Conservation (phyloP, 805 yeast species). For the Hanseniaspora osmophila region DNA sequence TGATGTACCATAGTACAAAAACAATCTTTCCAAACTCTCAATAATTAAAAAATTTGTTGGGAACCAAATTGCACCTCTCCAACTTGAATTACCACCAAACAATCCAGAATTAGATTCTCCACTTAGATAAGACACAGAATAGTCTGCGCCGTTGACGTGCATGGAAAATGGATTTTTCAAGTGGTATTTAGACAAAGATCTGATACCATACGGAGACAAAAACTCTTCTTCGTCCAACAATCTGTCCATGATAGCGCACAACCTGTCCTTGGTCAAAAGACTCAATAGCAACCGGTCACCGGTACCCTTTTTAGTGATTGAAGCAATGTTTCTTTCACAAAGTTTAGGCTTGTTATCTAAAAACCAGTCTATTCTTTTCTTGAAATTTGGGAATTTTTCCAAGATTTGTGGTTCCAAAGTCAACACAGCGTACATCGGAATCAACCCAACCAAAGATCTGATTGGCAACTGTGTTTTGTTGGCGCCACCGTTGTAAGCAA, state of each 20-base stretch:
- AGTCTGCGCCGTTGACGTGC: constrained; percentile 66
- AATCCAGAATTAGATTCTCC: constrained; percentile 87
- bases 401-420: constrained; percentile 77
- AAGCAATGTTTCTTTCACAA: constrained; percentile 73
- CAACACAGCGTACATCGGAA: constrained; percentile 79
- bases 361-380: constrained; percentile 75
- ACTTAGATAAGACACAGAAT: constrained; percentile 59
- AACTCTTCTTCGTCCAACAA: constrained; percentile 83
- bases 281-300: constrained; percentile 73
- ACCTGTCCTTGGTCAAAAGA: constrained; percentile 66
- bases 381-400: constrained; percentile 66
- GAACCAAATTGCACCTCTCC: constrained; percentile 98
- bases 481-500: constrained; percentile 60
- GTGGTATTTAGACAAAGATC: constrained; percentile 79
- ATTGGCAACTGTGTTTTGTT: constrained; percentile 61
- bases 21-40: constrained; percentile 77
- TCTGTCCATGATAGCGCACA: constrained; percentile 56
- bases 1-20: constrained; percentile 74
- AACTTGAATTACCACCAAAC: constrained; percentile 92
- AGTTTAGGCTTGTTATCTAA: constrained; percentile 52
- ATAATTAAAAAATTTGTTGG: constrained; percentile 78
- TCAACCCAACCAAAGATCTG: constrained; percentile 78
- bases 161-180: constrained; percentile 71
- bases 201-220: constrained; percentile 68
- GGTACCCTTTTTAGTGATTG: constrained; percentile 64